phyloP scores from a whole-genome alignment of 1,284 basidiomycete genomes.

The Leccinum ponderosum region DNA sequence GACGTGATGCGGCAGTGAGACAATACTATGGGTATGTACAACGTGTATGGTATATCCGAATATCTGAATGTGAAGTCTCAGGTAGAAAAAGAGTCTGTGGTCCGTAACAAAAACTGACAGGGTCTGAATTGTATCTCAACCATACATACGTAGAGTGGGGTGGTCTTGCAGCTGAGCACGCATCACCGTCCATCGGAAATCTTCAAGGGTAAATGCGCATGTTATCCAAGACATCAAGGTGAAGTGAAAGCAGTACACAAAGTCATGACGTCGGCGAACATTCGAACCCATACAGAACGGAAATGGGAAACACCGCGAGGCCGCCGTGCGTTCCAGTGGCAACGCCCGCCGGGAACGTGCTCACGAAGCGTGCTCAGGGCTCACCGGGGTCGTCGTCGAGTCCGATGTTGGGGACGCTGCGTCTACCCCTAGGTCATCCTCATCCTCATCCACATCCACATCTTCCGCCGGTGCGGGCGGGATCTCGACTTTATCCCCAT shows the following conservation, averaged over 20 bases:
- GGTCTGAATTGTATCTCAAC: not conserved
- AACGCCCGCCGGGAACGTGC: not conserved
- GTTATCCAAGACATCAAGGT: conserved; percentile 13
- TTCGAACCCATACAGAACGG: not conserved
- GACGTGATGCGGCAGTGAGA: not conserved
- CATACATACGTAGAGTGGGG: not conserved
- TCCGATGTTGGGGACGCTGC: not conserved
- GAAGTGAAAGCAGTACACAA: not conserved
- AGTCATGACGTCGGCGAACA: not conserved
- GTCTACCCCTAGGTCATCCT: not conserved
- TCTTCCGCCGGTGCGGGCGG: conserved; percentile 1
- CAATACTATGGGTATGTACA: conserved; percentile 19
- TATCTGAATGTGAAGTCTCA: conserved; percentile 4
- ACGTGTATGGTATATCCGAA: conserved; percentile 14
- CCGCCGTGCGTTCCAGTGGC: not conserved
- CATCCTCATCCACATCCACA: not conserved
- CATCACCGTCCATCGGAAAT: not conserved
- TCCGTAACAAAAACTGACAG: not conserved
- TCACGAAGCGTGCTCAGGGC: conserved; percentile 9
- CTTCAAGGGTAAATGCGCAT: conserved; percentile 3
- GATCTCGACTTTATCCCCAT: conserved; percentile 5
- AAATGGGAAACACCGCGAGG: conserved; percentile 5
- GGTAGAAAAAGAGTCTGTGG: not conserved
- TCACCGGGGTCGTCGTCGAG: conserved; percentile 7
- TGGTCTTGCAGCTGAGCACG: not conserved